phyloP scores from a whole-genome alignment of 768 basidiomycete genomes.

The Panaeolus papilionaceus region DNA sequence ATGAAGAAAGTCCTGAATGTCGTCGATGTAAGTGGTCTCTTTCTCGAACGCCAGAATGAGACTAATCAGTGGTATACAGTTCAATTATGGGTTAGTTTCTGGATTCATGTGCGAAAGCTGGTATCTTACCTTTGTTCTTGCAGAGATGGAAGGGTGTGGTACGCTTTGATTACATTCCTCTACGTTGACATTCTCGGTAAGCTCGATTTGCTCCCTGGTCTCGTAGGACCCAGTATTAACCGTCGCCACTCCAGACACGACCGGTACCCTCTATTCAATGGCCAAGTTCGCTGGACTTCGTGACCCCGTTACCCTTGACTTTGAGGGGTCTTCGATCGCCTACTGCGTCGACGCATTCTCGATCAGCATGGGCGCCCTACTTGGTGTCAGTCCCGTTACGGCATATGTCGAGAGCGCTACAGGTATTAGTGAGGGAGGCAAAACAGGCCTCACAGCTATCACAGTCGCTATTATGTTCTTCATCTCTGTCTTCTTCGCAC shows the following conservation, averaged over 20 bases:
- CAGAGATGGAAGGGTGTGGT: conserved; percentile 81
- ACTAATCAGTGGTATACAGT: conserved; percentile 38
- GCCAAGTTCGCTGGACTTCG: conserved; percentile 90
- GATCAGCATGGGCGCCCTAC: conserved; percentile 80
- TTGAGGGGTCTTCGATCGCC: conserved; percentile 82
- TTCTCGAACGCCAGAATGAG: not conserved
- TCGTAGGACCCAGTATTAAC: conserved; percentile 10
- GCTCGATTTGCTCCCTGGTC: conserved; percentile 25
- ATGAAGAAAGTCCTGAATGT: conserved; percentile 67
- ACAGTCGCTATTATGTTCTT: conserved; percentile 79
- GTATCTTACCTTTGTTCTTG: conserved; percentile 26
- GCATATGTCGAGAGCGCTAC: conserved; percentile 86
- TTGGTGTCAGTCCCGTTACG: conserved; percentile 84
- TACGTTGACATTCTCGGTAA: conserved; percentile 86
- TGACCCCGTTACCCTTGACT: conserved; percentile 84
- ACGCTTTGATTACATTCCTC: conserved; percentile 87
- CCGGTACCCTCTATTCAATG: conserved; percentile 86
- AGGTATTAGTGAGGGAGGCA: conserved; percentile 87
- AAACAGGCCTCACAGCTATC: conserved; percentile 84
- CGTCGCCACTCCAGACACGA: conserved; percentile 44
- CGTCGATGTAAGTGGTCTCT: conserved; percentile 55
- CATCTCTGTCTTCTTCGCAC: conserved; percentile 85
- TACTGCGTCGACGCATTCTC: conserved; percentile 86
- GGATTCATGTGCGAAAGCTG: not conserved
- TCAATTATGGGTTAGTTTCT: conserved; percentile 46